Evolutionary conservation across 108 stramenopile genomes (phyloP).

Genomic region (Nitzschia sp.): DNA sequence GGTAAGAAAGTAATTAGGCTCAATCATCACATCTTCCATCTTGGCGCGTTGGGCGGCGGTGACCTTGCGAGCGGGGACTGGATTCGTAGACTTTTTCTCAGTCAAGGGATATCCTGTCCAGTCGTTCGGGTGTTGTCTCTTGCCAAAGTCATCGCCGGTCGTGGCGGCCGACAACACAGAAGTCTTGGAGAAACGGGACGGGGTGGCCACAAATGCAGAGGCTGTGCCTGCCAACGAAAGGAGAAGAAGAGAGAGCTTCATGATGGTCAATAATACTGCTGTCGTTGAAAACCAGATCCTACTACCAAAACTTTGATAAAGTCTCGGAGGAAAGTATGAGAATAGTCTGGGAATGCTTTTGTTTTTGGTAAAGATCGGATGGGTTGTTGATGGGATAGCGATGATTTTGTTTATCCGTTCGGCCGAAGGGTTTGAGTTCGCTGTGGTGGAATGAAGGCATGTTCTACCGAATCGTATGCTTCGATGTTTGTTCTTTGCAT

Average conservation of each 20-base stretch:
- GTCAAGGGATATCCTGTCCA: slow-evolving; percentile 22
- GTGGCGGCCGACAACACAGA: slow-evolving; percentile 12
- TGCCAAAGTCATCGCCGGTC: background rate
- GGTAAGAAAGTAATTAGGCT: slow-evolving; percentile 43
- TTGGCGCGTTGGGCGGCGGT: slow-evolving; percentile 10
- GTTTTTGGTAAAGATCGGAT: too few relatives aligned
- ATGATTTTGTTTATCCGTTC: too few relatives aligned
- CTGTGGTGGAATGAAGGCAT: too few relatives aligned
- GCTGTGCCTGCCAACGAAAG: background rate
- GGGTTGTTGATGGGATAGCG: too few relatives aligned
- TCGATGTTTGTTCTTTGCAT: too few relatives aligned
- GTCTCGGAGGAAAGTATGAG: too few relatives aligned
- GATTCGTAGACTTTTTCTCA: slow-evolving; percentile 14
- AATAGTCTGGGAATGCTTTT: too few relatives aligned
- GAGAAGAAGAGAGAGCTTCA: slow-evolving; percentile 9
- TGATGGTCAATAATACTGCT: background rate
- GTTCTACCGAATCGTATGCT: too few relatives aligned
- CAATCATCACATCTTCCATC: slow-evolving; percentile 44
- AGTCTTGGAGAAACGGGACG: background rate
- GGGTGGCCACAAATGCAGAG: slow-evolving; percentile 1
- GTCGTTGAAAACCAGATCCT: too few relatives aligned
- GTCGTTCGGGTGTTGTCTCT: slow-evolving; percentile 1
- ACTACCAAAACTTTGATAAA: too few relatives aligned
- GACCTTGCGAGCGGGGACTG: slow-evolving; percentile 25
- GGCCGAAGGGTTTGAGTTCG: too few relatives aligned